phyloP scores from a whole-genome alignment of 257 asterid genomes.

The Osmanthus fragrans region DNA sequence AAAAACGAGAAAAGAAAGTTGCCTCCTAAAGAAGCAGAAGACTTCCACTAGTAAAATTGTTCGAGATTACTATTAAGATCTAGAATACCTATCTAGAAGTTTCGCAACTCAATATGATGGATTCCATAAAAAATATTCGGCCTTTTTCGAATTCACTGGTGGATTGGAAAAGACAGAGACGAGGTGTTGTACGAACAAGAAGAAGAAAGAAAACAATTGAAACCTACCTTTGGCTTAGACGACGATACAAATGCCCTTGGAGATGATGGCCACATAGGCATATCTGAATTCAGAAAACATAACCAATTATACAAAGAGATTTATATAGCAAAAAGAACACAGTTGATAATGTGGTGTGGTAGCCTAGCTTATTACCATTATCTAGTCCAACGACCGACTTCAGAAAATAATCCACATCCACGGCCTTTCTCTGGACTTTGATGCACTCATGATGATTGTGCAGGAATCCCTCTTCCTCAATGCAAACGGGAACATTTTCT shows the following conservation, averaged over 20 bases:
- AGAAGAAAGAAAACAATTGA: neutral
- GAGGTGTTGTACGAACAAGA: neutral
- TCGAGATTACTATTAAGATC: neutral
- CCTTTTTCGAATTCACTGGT: neutral
- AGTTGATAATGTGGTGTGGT: neutral
- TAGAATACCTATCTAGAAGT: too few relatives aligned
- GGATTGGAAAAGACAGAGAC: neutral
- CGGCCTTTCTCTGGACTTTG: slow-evolving; percentile 48
- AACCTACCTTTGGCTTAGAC: slow-evolving; percentile 44
- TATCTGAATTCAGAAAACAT: slow-evolving; percentile 26
- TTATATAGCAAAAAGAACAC: neutral
- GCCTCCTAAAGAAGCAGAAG: neutral
- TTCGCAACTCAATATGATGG: too few relatives aligned
- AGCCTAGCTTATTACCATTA: slow-evolving; percentile 32
- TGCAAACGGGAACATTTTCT: slow-evolving; percentile 30
- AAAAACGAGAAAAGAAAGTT: neutral
- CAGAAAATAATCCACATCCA: slow-evolving; percentile 32
- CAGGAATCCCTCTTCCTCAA: slow-evolving; percentile 60
- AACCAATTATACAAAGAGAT: slow-evolving; percentile 5
- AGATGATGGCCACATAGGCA: slow-evolving; percentile 25
- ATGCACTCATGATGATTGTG: slow-evolving; percentile 83
- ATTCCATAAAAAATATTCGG: neutral
- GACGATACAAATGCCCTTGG: slow-evolving; percentile 31
- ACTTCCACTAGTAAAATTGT: too few relatives aligned
- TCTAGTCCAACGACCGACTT: slow-evolving; percentile 33